These are phyloP conservation scores for Tylopilus plumbeoviolaceoides DNA, from an alignment of 768 basidiomycete genomes.

Conservation along the genomic window DNA sequence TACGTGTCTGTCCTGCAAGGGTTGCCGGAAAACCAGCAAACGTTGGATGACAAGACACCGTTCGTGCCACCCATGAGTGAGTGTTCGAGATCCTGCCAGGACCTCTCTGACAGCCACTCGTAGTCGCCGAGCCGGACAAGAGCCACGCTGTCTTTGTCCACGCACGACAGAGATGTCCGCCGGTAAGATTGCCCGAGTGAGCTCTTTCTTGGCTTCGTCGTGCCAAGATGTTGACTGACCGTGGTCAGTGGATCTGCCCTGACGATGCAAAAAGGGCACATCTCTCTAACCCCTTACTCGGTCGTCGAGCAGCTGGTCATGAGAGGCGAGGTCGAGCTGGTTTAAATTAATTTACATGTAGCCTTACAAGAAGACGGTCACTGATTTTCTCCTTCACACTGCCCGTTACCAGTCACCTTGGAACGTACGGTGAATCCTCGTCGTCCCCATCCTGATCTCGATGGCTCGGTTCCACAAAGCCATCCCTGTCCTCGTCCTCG, in stretches of 20 bases:
- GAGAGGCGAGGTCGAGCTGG: conserved; percentile 72
- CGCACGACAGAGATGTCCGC: conserved; percentile 67
- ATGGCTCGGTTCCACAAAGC: conserved; percentile 35
- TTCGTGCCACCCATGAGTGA: conserved; percentile 75
- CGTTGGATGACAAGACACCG: conserved; percentile 68
- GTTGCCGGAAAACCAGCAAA: conserved; percentile 71
- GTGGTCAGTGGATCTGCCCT: conserved; percentile 58
- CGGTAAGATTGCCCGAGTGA: conserved; percentile 65
- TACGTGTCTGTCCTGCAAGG: conserved; percentile 76
- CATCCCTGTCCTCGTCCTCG: conserved; percentile 43
- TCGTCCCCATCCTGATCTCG: conserved; percentile 41
- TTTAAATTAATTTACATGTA: conserved; percentile 40
- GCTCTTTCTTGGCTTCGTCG: conserved; percentile 21
- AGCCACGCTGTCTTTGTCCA: conserved; percentile 77
- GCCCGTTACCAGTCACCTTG: conserved; percentile 23
- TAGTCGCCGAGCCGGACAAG: conserved; percentile 79
- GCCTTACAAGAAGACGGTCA: conserved; percentile 8
- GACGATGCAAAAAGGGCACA: conserved; percentile 76
- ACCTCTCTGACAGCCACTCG: conserved; percentile 6
- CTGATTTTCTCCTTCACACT: not conserved
- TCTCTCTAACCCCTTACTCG: conserved; percentile 73
- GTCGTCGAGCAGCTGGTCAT: conserved; percentile 71
- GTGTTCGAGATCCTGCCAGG: conserved; percentile 20
- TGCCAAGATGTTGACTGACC: not conserved
- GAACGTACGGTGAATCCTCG: conserved; percentile 43